Evolutionary conservation across 176 grass and related monocot genomes (phyloP).

Genomic region (Olyra latifolia): DNA sequence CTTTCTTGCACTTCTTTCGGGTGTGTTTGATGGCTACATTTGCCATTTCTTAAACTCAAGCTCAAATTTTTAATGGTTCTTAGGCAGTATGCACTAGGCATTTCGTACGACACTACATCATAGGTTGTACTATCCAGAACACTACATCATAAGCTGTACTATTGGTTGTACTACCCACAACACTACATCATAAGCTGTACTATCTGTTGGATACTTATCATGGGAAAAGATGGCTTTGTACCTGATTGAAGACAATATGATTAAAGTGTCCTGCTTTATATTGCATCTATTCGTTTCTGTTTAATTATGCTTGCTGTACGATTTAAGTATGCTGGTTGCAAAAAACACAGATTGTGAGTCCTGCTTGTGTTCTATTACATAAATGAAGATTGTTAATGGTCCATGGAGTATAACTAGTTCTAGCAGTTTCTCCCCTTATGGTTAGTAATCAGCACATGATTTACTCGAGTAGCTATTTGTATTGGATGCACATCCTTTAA

Average conservation of each 20-base stretch:
- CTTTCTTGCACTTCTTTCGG: neutral
- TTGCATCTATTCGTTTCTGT: constrained; percentile 3
- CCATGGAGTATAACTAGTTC: neutral
- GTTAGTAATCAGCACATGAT: neutral
- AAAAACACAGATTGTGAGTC: constrained; percentile 9
- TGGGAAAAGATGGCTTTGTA: constrained; percentile 18
- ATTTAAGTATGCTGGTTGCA: neutral
- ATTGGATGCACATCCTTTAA: neutral
- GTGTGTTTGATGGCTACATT: neutral
- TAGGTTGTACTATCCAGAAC: too few species aligned
- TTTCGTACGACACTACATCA: too few species aligned
- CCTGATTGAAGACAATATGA: constrained; percentile 8
- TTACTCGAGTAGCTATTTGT: neutral
- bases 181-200: neutral
- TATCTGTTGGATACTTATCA: neutral
- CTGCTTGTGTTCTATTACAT: neutral
- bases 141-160: neutral
- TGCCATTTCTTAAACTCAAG: neutral
- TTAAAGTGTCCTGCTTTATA: constrained; percentile 3
- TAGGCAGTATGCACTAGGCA: neutral
- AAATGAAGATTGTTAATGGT: neutral
- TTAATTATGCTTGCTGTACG: constrained; percentile 4
- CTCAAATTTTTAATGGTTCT: neutral
- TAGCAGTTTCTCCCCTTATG: neutral
- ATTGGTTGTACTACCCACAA: too few species aligned